Percentiles rank a stretch among this genome's conserved stretches.
phyloP scores from a whole-genome alignment of 148 eudicot genomes.

The Beta vulgaris region DNA sequence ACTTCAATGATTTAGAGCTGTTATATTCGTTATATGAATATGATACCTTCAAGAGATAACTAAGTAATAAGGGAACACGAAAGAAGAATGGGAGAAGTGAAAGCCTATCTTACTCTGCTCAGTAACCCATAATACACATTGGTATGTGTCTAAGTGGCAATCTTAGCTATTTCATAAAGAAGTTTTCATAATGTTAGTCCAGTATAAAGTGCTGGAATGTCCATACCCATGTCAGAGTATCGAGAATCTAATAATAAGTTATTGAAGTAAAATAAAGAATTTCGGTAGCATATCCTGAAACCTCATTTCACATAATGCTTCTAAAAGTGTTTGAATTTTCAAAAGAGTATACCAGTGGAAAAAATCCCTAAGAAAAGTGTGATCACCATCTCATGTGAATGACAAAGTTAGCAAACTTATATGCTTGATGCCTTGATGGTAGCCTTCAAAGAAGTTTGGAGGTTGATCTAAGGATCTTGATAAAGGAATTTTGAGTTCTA shows the following conservation, averaged over 20 bases:
- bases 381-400: conserved; percentile 12
- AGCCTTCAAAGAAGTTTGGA: background rate
- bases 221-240: no score
- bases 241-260: no score
- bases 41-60: conserved; percentile 1
- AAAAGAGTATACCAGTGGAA: background rate
- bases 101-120: no score
- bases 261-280: no score
- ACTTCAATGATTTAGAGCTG: conserved; percentile 14
- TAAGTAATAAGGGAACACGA: background rate
- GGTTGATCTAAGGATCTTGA: background rate
- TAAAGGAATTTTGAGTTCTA: conserved; percentile 12
- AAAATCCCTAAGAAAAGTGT: background rate
- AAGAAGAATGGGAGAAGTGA: background rate
- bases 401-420: background rate
- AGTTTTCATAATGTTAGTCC: no score
- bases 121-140: no score
- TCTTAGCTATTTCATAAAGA: no score
- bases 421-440: background rate
- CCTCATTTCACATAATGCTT: background rate
- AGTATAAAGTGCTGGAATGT: no score
- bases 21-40: background rate
- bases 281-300: background rate
- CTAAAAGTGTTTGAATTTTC: background rate
- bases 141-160: no score